A percentile compares a stretch with the other conserved stretches of the same genome.
phyloP scores from a whole-genome alignment of 768 basidiomycete species.

The Suillus discolor region DNA sequence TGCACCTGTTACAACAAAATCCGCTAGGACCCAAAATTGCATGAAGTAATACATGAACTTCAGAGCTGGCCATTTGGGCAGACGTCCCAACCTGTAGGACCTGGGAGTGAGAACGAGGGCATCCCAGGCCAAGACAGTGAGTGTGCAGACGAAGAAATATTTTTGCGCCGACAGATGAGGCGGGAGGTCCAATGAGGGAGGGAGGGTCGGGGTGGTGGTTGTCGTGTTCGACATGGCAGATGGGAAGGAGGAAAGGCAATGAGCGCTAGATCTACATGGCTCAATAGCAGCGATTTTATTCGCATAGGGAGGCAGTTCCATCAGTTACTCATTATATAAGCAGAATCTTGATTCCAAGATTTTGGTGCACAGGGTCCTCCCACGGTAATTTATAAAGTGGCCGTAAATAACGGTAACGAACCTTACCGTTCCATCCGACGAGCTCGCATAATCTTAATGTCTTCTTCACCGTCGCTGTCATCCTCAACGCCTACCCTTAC shows the following conservation, averaged over 20 bases:
- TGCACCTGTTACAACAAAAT: slow-evolving; percentile 75
- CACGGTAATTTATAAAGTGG: slow-evolving; percentile 3
- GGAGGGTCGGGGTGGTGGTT: slow-evolving; percentile 37
- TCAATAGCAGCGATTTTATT: slow-evolving; percentile 8
- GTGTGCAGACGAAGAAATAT: slow-evolving; percentile 87
- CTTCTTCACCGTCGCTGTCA: slow-evolving; percentile 9
- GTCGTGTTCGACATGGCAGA: slow-evolving; percentile 21
- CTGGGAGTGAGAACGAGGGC: slow-evolving; percentile 82
- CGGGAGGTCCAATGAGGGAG: slow-evolving; percentile 70
- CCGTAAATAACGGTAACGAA: background rate
- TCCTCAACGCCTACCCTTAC: slow-evolving; percentile 10
- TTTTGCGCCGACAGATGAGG: slow-evolving; percentile 84
- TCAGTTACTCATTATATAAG: slow-evolving; percentile 22
- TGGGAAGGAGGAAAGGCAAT: background rate
- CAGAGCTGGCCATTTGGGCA: slow-evolving; percentile 70
- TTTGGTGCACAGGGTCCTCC: slow-evolving; percentile 1
- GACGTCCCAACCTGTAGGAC: slow-evolving; percentile 69
- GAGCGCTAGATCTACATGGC: slow-evolving; percentile 6
- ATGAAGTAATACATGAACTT: slow-evolving; percentile 79
- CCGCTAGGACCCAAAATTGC: slow-evolving; percentile 74
- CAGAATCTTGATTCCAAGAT: slow-evolving; percentile 2
- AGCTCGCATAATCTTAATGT: slow-evolving; percentile 7
- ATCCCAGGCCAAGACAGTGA: slow-evolving; percentile 90
- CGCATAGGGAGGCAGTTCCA: slow-evolving; percentile 23
- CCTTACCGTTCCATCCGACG: background rate